phyloP scores from a whole-genome alignment of 2,329 filamentous ascomycete genomes.

The Capronia americana region DNA sequence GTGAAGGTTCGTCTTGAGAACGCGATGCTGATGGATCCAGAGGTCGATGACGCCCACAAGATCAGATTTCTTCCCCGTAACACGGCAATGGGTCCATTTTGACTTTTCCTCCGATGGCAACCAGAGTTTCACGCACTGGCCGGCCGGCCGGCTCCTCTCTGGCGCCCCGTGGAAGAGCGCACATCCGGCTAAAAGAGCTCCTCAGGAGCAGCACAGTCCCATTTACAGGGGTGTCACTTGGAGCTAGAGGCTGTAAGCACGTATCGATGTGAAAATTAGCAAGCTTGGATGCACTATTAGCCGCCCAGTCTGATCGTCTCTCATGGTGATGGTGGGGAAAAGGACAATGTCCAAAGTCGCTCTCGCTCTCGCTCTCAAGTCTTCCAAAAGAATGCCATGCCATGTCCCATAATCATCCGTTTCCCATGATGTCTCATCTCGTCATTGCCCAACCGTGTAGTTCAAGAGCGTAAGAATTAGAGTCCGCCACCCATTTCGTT shows the following conservation, averaged over 20 bases:
- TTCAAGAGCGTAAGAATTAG: slow-evolving; percentile 10
- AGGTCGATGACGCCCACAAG: not conserved
- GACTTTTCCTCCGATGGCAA: not conserved
- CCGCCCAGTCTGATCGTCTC: slow-evolving; percentile 8
- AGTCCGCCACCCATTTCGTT: slow-evolving; percentile 18
- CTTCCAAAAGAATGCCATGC: slow-evolving; percentile 1
- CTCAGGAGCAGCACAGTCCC: not conserved
- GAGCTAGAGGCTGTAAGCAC: not conserved
- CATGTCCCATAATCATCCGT: not conserved
- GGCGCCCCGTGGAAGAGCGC: not conserved
- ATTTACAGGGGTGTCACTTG: not conserved
- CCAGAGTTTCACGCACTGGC: not conserved
- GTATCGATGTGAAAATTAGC: not conserved
- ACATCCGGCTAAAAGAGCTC: slow-evolving; percentile 3
- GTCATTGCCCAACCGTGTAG: slow-evolving; percentile 6
- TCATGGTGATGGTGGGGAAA: not conserved
- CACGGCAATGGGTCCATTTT: not conserved
- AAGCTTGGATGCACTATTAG: slow-evolving; percentile 11
- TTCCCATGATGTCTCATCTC: slow-evolving; percentile 8
- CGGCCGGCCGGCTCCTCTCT: not conserved
- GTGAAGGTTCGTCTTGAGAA: not conserved
- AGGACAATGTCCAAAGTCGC: slow-evolving; percentile 12
- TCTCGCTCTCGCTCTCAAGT: slow-evolving; percentile 7
- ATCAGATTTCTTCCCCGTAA: not conserved
- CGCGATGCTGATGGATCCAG: not conserved